phyloP scores from a whole-genome alignment of 192 early-diverging fungal species.

The Coemansia furcata region DNA sequence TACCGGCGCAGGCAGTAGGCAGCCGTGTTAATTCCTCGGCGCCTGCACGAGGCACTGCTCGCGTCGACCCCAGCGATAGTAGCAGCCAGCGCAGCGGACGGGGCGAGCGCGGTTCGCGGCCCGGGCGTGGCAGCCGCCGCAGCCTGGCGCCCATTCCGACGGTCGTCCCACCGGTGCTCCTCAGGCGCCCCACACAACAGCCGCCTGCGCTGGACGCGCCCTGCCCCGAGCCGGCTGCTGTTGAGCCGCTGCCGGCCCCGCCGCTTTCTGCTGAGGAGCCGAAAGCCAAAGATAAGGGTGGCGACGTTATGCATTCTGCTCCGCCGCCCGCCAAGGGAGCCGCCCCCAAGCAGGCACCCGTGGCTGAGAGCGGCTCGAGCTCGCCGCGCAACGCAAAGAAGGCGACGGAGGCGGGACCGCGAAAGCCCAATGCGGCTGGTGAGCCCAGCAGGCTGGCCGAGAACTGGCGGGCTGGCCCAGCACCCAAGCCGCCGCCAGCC shows the following conservation, averaged over 20 bases:
- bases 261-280: background rate
- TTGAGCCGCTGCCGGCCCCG: background rate
- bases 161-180: conserved; percentile 36
- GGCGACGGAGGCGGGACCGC: background rate
- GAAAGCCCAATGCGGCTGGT: background rate
- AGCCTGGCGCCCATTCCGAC: conserved; percentile 35
- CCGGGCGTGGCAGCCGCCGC: conserved; percentile 18
- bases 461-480: conserved; percentile 8
- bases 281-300: background rate
- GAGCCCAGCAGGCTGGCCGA: background rate
- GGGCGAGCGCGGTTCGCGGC: background rate
- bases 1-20: background rate
- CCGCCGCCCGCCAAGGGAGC: background rate
- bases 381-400: background rate
- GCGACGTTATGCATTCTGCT: background rate
- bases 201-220: background rate
- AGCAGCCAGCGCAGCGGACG: conserved; percentile 1
- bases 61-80: conserved; percentile 5
- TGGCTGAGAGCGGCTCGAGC: background rate
- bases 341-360: background rate
- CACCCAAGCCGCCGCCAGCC: background rate
- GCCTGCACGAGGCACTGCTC: background rate
- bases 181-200: conserved; percentile 4
- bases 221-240: background rate
- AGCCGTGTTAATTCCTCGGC: background rate